A percentile compares a stretch with the other conserved stretches of the same genome.
Evolutionary conservation across 176 grass and related monocot genomes (phyloP).

Genomic region (Musa troglodytarum): DNA sequence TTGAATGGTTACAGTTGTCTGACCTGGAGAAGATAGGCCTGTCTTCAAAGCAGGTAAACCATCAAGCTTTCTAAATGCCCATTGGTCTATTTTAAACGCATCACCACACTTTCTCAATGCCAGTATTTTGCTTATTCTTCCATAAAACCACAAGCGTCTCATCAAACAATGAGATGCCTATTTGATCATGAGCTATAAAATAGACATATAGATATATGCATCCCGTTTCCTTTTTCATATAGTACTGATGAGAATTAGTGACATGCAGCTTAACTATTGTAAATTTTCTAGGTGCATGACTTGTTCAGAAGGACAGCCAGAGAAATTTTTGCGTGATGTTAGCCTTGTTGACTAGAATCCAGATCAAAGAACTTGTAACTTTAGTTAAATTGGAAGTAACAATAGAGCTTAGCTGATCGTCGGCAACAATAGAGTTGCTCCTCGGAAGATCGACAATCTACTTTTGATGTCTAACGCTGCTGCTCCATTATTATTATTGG

Average conservation of each 20-base stretch:
- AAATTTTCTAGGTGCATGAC: constrained; percentile 35
- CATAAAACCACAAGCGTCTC: neutral
- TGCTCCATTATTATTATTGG: too few species aligned
- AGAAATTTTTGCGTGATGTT: constrained; percentile 47
- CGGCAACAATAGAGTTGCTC: neutral
- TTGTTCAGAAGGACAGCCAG: constrained; percentile 42
- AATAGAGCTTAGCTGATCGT: neutral
- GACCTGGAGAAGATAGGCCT: constrained; percentile 86
- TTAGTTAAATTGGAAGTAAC: neutral
- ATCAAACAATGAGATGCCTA: too few species aligned
- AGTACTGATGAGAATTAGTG: neutral
- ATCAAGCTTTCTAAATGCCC: neutral
- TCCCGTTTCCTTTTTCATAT: too few species aligned
- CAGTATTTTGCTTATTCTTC: neutral
- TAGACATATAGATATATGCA: too few species aligned
- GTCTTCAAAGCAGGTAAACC: constrained; percentile 67
- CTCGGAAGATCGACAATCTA: neutral
- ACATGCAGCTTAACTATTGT: neutral
- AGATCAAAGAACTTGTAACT: neutral
- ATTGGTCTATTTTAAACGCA: neutral
- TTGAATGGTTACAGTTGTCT: constrained; percentile 40
- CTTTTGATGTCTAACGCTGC: neutral
- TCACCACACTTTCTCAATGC: neutral
- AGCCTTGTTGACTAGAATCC: neutral
- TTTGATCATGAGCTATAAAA: too few species aligned